Base-by-base conservation (phyloP, 192 early-diverging fungal species). In the Coemansia aciculifera region DNA sequence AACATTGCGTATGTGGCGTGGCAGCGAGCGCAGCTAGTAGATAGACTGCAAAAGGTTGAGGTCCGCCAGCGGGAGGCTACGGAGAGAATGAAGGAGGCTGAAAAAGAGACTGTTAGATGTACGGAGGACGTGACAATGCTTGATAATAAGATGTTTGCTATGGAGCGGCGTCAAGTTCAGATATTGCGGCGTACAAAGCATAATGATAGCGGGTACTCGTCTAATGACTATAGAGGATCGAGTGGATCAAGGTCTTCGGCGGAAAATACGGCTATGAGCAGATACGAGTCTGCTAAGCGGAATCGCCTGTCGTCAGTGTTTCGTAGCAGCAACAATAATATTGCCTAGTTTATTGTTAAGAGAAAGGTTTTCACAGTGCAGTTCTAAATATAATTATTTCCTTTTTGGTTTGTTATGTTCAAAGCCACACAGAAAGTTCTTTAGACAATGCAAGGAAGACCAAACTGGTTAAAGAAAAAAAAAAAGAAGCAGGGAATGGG, bases 1-100 rank as follows among this genome's bases (percentile, higher is more conserved):
- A 66, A 79, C 43, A 65, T 75, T 52, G 72, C 77, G 0, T 71
- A 79, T 64, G 61, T 79, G 21, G 77, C 77, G 5, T 38, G 48
- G 37, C 77, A 74, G 69, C 64, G 77, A 19, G 39, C 42, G 12
- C 72, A 79, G 68, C 24, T 79, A 36, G 69, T 74, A 5, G 66
- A 72, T 12, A 52, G 73, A 39, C 36, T 80, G 7, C 65, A 74
- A 38, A 36, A 39, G 7, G 68, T 74, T 0, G 78, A 80, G 44
- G 39, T 27, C 0, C 60, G 48, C 9, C 78, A 75, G 38, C 52
- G 29, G 1, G 52, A 64, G 21, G 42, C 74, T 49, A 54, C 46
- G 32, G 7, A 17, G 13, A 38, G 31, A 46, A 62, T 80, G 69
- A 29, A 37, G 31, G 38, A 37, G 17, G 44, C 66, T 11, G 43